Evolutionary conservation across 208 protist species (phyloP), one percentile per base, ranked within the genome.

Genomic region (Leishmania martiniquensis): DNA sequence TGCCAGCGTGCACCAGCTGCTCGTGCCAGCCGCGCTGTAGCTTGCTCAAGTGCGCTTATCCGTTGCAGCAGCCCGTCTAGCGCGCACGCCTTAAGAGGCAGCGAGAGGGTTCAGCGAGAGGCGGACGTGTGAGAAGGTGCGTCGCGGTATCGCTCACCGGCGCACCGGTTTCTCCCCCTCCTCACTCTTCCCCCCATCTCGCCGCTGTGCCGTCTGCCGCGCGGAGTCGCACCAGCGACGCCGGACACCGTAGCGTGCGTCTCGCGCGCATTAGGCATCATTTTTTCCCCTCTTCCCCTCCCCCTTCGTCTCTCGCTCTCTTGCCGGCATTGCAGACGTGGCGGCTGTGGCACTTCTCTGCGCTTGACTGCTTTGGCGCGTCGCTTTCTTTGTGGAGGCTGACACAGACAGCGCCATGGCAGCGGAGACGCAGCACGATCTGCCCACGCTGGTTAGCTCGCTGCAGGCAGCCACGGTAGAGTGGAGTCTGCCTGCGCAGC

Each of bases 401-500:
- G 39, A 32, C 34, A 69, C 63, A 49, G 10, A 69, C 67, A 39
- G 17, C 4, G 15, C 6, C 62, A 63, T 68, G 54, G 54, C 55
- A 54, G 32, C 54, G 29, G 44, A 76, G 7, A 63, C 25, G 29
- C 72, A 67, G 5, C 63, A 84, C 42, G 81, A 80, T 42, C 82
- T 84, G 29, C 77, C 84, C n/a, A 76, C 81, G 55, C 75, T 83
- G 32, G 69, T 80, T 47, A 81, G 63, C 75, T 75, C 75, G 9
- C 67, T 87, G 70, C 83, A 87, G 76, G 83, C 78, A 20, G 49
- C 83, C 62, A 79, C 78, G 17, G 66, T 86, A 2, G 83, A 83
- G 62, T 84, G 83, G 83, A 73, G 32, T 67, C 45, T 68, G 12
- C 67, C 45, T 47, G 67, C 75, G 44, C 57, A 72, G 63, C 67